These are phyloP conservation scores for Microbotryum saponariae DNA, from an alignment of 1,284 basidiomycete species.

Conservation along the genomic window DNA sequence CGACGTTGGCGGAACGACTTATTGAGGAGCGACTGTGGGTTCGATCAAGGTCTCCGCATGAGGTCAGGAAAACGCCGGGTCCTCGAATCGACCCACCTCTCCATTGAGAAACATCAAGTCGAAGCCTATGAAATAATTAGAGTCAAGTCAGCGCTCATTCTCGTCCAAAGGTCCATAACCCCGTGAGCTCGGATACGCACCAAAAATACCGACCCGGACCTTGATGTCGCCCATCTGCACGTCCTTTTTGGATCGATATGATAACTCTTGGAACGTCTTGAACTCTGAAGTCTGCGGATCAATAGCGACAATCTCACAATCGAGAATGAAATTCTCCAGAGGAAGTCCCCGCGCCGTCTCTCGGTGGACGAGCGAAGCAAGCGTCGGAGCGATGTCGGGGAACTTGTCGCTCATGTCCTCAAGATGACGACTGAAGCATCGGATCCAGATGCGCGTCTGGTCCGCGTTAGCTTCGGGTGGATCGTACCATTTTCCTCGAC, in stretches of 20 bases:
- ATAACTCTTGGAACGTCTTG: constrained; percentile 76
- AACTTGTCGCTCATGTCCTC: constrained; percentile 59
- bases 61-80: constrained; percentile 1
- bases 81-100: constrained; percentile 40
- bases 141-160: too few species aligned
- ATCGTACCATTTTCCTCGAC: constrained; percentile 7
- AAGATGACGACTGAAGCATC: constrained; percentile 78
- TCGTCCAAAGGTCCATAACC: too few species aligned
- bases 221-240: constrained; percentile 58
- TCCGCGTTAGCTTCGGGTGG: neutral
- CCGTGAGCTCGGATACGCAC: constrained; percentile 3
- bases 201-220: constrained; percentile 51
- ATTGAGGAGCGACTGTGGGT: constrained; percentile 57
- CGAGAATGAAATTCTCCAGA: constrained; percentile 30
- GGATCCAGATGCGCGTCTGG: constrained; percentile 47
- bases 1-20: constrained; percentile 67
- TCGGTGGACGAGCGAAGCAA: constrained; percentile 41
- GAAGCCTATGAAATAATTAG: constrained; percentile 36
- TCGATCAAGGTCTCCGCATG: neutral
- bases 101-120: constrained; percentile 53
- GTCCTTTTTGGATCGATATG: constrained; percentile 75
- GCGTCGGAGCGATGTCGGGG: constrained; percentile 65
- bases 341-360: constrained; percentile 35
- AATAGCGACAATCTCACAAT: constrained; percentile 52
- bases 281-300: constrained; percentile 59